Conservation (phyloP, 371 early-diverging fungal genomes). For the Mucor velutinosus region DNA sequence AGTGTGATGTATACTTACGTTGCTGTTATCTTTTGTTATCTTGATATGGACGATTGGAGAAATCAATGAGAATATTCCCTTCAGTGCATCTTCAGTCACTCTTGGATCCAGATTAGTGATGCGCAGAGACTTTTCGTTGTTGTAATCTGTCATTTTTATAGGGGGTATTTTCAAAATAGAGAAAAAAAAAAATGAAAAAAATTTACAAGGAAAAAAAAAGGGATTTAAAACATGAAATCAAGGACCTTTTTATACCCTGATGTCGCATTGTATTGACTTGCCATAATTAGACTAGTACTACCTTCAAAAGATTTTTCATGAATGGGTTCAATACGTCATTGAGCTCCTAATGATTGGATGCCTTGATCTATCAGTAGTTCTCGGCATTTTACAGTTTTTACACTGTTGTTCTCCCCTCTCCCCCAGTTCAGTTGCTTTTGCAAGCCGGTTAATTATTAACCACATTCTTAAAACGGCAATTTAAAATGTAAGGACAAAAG, state of each 20-base stretch:
- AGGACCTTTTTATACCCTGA: neutral
- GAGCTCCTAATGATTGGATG: neutral
- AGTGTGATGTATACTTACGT: slow-evolving; percentile 11
- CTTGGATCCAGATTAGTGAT: slow-evolving; percentile 16
- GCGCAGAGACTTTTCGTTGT: slow-evolving; percentile 10
- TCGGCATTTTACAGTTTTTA: neutral
- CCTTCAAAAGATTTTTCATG: neutral
- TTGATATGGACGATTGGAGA: slow-evolving; percentile 12
- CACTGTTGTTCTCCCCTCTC: neutral
- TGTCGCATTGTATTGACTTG: neutral
- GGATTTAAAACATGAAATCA: neutral
- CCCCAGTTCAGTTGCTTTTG: neutral
- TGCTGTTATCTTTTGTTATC: slow-evolving; percentile 5
- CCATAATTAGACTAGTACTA: slow-evolving; percentile 5
- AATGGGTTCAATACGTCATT: slow-evolving; percentile 5
- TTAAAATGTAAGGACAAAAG: neutral
- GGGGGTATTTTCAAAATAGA: neutral
- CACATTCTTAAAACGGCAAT: neutral
- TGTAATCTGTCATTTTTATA: slow-evolving; percentile 11
- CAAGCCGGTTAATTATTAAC: neutral
- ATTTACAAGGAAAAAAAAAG: neutral
- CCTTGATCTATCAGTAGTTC: neutral
- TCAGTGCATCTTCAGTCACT: slow-evolving; percentile 17
- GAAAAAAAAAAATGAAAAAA: neutral
- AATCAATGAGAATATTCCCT: slow-evolving; percentile 14